Base-by-base conservation (phyloP, 352 stramenopile genomes). In the Phytophthora parvispora region DNA sequence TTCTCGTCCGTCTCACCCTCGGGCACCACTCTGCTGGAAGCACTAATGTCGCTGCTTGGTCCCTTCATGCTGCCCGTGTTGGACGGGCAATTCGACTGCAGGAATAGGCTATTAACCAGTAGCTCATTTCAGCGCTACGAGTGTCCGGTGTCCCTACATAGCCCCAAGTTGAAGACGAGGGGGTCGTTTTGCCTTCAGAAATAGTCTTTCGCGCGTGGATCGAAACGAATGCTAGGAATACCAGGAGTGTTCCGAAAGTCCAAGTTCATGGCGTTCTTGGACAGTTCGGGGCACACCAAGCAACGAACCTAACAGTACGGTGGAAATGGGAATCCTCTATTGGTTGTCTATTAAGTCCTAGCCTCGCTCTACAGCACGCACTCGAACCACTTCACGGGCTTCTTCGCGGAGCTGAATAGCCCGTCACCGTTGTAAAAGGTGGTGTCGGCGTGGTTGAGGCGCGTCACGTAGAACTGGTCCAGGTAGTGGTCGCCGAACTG, bases 371-470 rank as follows among this genome's bases (percentile, higher is more conserved):
- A 90, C 25, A 92, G 61, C 47, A 87, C n/a, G 43, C 85, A 93
- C 69, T 90, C 80, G 42, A 93, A 89, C 85, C 85, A 93, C 56
- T 91, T 92, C 15, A 87, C 51, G 0, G 85, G 85, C 59, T 86
- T 92, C 58, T 88, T 77, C 5, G 78, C 58, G 0, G 70, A 64
- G 42, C 77, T 72, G 31, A 84, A 85, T 40, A 83, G 75, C 0
- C 75, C 81, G 42, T 92, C 85, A 18, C 83, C 83, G 54, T 89
- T 74, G 49, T 78, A 84, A 62, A 92, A 87, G 3, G 81, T 75
- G 6, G 77, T 87, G 55, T 93, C 85, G n/a, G 74, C 65, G 58
- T 93, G 83, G 66, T 92, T 93, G 56, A 93, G 69, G 54, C 72
- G 61, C 25, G 83, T 84, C 50, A 83, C 61, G 67, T 93, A 93